Conservation (phyloP, 306 rosid genomes). For the Acacia confusa region DNA sequence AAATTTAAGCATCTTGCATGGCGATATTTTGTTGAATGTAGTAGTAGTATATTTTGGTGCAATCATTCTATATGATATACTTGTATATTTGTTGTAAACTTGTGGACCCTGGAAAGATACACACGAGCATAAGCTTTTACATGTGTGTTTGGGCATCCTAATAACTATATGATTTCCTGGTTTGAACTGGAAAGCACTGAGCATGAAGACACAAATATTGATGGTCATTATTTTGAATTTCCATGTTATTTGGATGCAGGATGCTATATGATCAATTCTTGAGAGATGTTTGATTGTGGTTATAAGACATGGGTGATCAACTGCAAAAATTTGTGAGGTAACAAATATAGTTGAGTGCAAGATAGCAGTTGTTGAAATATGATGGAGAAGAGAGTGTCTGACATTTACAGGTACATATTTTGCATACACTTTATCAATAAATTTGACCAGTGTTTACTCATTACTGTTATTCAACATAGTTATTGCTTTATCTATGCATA, state of each 20-base stretch:
- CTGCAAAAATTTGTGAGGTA: constrained; percentile 71
- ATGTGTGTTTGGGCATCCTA: neutral
- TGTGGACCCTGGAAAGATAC: constrained; percentile 5
- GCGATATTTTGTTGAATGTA: neutral
- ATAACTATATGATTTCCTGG: neutral
- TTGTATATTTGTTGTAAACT: constrained; percentile 25
- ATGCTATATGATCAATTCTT: constrained; percentile 35
- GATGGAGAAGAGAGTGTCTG: constrained; percentile 34
- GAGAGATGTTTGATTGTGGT: constrained; percentile 61
- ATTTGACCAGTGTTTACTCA: constrained; percentile 16
- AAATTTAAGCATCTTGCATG: neutral
- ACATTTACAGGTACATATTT: constrained; percentile 27
- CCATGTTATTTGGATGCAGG: constrained; percentile 45
- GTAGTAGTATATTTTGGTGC: neutral
- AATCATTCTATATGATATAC: neutral
- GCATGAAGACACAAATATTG: neutral
- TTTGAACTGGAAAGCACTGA: constrained; percentile 10
- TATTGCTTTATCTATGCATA: neutral
- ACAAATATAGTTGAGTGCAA: constrained; percentile 25
- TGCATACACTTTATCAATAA: constrained; percentile 3
- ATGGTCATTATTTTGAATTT: neutral
- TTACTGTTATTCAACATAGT: constrained; percentile 7
- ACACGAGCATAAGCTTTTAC: neutral
- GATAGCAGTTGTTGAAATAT: constrained; percentile 20
- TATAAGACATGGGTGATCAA: constrained; percentile 61